phyloP scores from a whole-genome alignment of 164 flowering plant genomes.

The Tetrastigma voinierianum region DNA sequence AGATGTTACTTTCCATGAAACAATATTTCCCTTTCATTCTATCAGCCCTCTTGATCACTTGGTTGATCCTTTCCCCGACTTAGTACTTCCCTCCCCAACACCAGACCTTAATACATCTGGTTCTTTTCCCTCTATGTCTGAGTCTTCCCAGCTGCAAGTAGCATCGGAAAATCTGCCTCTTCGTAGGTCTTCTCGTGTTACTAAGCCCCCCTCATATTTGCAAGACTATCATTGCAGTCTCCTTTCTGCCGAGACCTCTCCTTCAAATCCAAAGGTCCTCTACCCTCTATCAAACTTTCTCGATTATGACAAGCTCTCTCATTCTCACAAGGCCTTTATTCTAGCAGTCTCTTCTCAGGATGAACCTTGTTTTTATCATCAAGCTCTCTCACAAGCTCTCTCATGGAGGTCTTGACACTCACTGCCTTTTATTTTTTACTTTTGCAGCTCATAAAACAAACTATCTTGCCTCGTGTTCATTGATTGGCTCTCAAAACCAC shows the following conservation, averaged over 20 bases:
- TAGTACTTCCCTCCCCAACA: not conserved
- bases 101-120: too few relatives aligned
- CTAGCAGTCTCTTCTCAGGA: not conserved
- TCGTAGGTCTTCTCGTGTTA: not conserved
- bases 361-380: constrained; percentile 1
- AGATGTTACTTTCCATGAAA: too few relatives aligned
- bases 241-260: not conserved
- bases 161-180: not conserved
- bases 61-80: not conserved
- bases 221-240: not conserved
- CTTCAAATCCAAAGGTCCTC: not conserved
- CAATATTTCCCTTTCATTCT: not conserved
- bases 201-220: not conserved
- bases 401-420: too few relatives aligned
- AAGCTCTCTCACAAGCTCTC: too few relatives aligned
- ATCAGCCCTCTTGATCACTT: not conserved
- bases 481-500: constrained; percentile 93
- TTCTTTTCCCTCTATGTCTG: too few relatives aligned
- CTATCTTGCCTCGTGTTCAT: constrained; percentile 90
- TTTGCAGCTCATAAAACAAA: constrained; percentile 85
- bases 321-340: not conserved
- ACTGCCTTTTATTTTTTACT: constrained; percentile 2
- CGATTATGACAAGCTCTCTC: not conserved
- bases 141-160: too few relatives aligned
- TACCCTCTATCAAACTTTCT: not conserved